These are phyloP conservation scores for Metschnikowia chrysomelidarum DNA, from an alignment of 805 yeast species.

Conservation along the genomic window DNA sequence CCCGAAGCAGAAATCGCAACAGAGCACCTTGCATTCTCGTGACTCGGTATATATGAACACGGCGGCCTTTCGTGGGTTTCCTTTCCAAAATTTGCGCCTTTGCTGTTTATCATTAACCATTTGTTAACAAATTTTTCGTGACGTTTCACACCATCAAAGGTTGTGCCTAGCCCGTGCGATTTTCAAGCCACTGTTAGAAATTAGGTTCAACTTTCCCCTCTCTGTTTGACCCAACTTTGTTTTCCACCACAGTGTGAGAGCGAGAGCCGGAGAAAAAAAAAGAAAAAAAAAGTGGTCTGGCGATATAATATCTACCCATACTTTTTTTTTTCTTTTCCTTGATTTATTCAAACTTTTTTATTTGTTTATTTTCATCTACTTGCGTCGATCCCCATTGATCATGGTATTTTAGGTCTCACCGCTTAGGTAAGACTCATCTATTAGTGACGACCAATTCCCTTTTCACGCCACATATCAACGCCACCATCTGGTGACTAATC, in stretches of 20 bases:
- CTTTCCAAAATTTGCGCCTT: not conserved
- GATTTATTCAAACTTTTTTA: not conserved
- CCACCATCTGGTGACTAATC: not conserved
- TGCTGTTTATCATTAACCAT: too few relatives aligned
- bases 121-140: too few relatives aligned
- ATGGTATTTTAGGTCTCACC: constrained; percentile 11
- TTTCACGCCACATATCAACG: too few relatives aligned
- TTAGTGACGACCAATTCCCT: constrained; percentile 10
- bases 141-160: too few relatives aligned
- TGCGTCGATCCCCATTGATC: constrained; percentile 2
- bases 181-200: too few relatives aligned
- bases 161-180: too few relatives aligned
- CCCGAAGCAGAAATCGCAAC: constrained; percentile 6
- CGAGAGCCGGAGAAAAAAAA: constrained; percentile 1
- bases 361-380: constrained; percentile 1
- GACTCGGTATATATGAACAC: constrained; percentile 6
- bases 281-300: constrained; percentile 1
- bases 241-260: constrained; percentile 1
- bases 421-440: constrained; percentile 9
- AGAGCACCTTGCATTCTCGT: constrained; percentile 2
- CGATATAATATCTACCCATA: not conserved
- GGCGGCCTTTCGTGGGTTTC: constrained; percentile 1
- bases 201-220: too few relatives aligned
- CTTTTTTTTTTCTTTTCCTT: not conserved
- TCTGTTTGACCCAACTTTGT: too few relatives aligned